phyloP scores from a whole-genome alignment of 2,329 filamentous ascomycete genomes.

The Rutstroemia sydowiana region DNA sequence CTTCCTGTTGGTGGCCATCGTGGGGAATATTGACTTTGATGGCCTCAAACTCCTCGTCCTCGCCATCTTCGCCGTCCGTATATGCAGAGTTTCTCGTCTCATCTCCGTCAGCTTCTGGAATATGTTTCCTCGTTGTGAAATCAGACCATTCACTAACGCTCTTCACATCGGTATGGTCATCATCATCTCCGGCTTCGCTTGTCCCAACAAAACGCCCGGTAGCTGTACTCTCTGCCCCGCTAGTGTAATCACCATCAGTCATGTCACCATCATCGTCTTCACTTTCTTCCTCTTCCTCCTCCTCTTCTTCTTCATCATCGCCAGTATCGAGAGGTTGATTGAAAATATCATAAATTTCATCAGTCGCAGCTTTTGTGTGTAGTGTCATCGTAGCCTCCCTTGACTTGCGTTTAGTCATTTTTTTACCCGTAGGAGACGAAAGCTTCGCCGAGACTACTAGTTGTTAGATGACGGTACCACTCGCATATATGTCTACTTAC shows the following conservation, averaged over 20 bases:
- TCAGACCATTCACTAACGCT: constrained; percentile 83
- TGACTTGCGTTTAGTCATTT: constrained; percentile 62
- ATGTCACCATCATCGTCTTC: constrained; percentile 56
- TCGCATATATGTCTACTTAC: constrained; percentile 43
- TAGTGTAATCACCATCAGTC: constrained; percentile 70
- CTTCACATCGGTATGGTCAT: constrained; percentile 51
- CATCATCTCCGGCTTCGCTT: constrained; percentile 57
- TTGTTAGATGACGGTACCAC: constrained; percentile 25
- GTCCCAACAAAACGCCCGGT: constrained; percentile 63
- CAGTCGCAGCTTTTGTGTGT: constrained; percentile 88
- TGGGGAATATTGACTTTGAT: constrained; percentile 29
- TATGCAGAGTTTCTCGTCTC: constrained; percentile 36
- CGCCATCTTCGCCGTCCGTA: constrained; percentile 31
- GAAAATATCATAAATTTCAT: constrained; percentile 97
- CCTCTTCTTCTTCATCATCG: constrained; percentile 27
- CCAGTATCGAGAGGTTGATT: constrained; percentile 64
- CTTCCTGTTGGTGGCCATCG: constrained; percentile 29
- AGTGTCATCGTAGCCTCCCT: constrained; percentile 96
- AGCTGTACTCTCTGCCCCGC: constrained; percentile 74
- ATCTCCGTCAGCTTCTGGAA: constrained; percentile 43
- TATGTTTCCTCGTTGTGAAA: constrained; percentile 67
- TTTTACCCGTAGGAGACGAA: constrained; percentile 79
- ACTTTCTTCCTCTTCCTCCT: constrained; percentile 37
- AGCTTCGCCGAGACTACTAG: constrained; percentile 79
- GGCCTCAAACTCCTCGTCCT: constrained; percentile 28